Base-by-base conservation (phyloP, 345 rosid species). In the Murraya paniculata region DNA sequence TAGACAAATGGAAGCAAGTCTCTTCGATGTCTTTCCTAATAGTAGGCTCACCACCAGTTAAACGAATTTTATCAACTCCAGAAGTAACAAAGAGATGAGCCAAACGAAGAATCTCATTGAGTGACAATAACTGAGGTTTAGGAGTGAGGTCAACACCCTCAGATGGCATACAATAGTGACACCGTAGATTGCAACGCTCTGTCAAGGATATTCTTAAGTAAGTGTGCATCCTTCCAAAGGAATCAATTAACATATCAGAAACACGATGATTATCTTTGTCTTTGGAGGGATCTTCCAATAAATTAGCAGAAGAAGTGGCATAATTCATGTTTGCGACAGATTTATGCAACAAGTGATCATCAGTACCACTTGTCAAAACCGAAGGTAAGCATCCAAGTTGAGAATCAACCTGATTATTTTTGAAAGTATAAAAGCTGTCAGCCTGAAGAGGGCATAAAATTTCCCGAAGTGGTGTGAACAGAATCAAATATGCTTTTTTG, bases 21-120 rank as follows among this genome's bases (percentile, higher is more conserved):
- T 91, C 97, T 68, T 89, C 94, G 16, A 96, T 88, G 73, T 94
- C 99, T 64, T 89, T 92, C 83, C 97, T 88, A 74, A 91, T 59
- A 0, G 99, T 90, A 3, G 98, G 99, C 88, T 96, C 98, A 19
- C 99, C 99, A 69, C 99, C 98, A 0, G 99, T 96, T 76, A 96
- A 84, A 55, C 99, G 88, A 80, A 96, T 94, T 82, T 96, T 96
- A 69, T 94, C 79, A 59, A 96, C 97, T 0, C 99, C 99, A 57
- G 97, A 89, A 76, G 86, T 76, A 30, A 94, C 98, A 75, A 94
- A 96, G 25, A 96, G 90, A 81, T 82, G 58, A 60, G 97, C 94
- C 80, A 96, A 79, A 68, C 84, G 89, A 72, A 94, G 76, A 66
- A 94, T 89, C 92, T 96, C 98, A 41, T 83, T 68, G 65, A 68